A percentile compares a stretch with the other conserved stretches of the same genome.
These are phyloP conservation scores for Trichoderma harzianum DNA, from an alignment of 2,329 filamentous ascomycete genomes.

Conservation along the genomic window DNA sequence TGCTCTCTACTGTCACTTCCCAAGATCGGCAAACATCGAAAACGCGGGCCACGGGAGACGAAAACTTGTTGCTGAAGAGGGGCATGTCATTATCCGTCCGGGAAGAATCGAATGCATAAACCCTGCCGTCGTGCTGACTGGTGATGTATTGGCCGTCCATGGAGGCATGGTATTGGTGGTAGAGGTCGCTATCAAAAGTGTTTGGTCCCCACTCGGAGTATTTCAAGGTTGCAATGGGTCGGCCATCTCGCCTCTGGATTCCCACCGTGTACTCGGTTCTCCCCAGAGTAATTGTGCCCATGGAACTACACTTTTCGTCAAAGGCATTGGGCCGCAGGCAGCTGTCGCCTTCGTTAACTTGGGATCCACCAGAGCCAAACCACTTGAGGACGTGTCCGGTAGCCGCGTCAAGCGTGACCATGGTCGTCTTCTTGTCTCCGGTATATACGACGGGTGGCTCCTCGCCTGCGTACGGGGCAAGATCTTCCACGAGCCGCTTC, in stretches of 20 bases:
- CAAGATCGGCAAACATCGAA: slow-evolving; percentile 81
- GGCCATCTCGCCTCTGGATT: slow-evolving; percentile 72
- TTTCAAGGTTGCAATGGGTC: slow-evolving; percentile 80
- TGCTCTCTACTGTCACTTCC: slow-evolving; percentile 57
- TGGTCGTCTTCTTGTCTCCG: slow-evolving; percentile 83
- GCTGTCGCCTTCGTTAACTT: slow-evolving; percentile 67
- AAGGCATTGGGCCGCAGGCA: slow-evolving; percentile 68
- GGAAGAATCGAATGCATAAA: slow-evolving; percentile 75
- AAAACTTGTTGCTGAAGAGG: slow-evolving; percentile 66
- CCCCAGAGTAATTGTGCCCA: slow-evolving; percentile 77
- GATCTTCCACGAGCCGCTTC: slow-evolving; percentile 82
- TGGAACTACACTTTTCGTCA: slow-evolving; percentile 73
- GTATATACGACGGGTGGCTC: slow-evolving; percentile 82
- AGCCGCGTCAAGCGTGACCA: slow-evolving; percentile 84
- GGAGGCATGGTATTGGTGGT: slow-evolving; percentile 73
- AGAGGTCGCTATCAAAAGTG: slow-evolving; percentile 82
- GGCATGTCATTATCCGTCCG: slow-evolving; percentile 48
- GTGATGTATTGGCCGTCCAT: slow-evolving; percentile 89
- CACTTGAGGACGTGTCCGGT: slow-evolving; percentile 80
- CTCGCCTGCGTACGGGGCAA: slow-evolving; percentile 70
- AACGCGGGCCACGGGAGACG: slow-evolving; percentile 77
- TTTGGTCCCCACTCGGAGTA: slow-evolving; percentile 96
- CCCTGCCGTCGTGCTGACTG: slow-evolving; percentile 76
- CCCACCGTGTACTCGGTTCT: slow-evolving; percentile 86
- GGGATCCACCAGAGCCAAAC: slow-evolving; percentile 71